Base-by-base conservation (phyloP, 2,329 filamentous ascomycete species). In the Geosmithia flava region DNA sequence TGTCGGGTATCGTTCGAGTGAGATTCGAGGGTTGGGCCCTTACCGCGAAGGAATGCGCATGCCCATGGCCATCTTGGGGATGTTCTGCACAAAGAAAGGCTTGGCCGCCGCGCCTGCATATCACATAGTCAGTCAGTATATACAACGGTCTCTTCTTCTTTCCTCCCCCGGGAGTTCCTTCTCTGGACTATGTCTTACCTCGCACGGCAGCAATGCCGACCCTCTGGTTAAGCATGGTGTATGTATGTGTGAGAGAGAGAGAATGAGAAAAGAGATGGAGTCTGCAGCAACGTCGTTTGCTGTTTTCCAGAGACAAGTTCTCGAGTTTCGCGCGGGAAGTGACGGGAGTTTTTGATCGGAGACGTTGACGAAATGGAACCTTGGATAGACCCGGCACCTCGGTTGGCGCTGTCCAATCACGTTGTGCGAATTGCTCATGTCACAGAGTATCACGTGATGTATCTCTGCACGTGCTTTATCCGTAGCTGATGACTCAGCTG, bases 141-240 rank as follows among this genome's bases (percentile, higher is more conserved):
- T 7, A 19, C 3, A 7, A 19, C 33, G 20, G 23, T 23, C 13
- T 19, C 41, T 20, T 23, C 17, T 33, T n/a, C 19, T 46, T 15
- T 41, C 15, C n/a, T 41, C n/a, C n/a, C n/a, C n/a, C n/a, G n/a
- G n/a, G n/a, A n/a, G n/a, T n/a, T n/a, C n/a, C n/a, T n/a, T n/a
- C n/a, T n/a, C n/a, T n/a, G n/a, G n/a, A n/a, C n/a, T n/a, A 8
- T 11, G 48, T 59, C 70, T 57, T 62, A 79, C 76, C 72, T 74
- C 75, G 71, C 62, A 79, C 64, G 62, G 76, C 76, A 66, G 72
- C 70, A 55, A 78, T 61, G 63, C 76, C 76, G 59, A 77, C 69
- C 67, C 76, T 67, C 58, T 76, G 73, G 59, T 73, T 69, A 62
- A 71, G 74, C 76, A 81, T 81, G 42, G 55, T 64, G 59, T 54